phyloP scores from a whole-genome alignment of 306 rosid genomes.

The Malus domestica region ASM211411v1 NC_041801.1:20120001-20120500 shows the following conservation, averaged over 20 bases:
- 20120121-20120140: conserved; percentile 69
- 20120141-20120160: conserved; percentile 51
- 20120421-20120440: background rate
- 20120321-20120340: conserved; percentile 2
- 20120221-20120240: background rate
- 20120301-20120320: background rate
- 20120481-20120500: background rate
- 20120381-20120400: background rate
- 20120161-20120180: conserved; percentile 81
- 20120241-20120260: conserved; percentile 35
- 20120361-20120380: background rate
- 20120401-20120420: background rate
- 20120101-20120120: conserved; percentile 55
- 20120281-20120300: background rate
- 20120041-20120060: conserved; percentile 49
- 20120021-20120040: conserved; percentile 83
- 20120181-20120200: conserved; percentile 85
- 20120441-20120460: background rate
- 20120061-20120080: conserved; percentile 42
- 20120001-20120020: conserved; percentile 92
- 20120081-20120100: conserved; percentile 72
- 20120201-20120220: conserved; percentile 43
- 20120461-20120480: too few relatives aligned
- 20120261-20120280: conserved; percentile 9
- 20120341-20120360: background rate